phyloP scores from a whole-genome alignment of 2,329 filamentous ascomycete species.

The Verticillium alfalfae region DNA sequence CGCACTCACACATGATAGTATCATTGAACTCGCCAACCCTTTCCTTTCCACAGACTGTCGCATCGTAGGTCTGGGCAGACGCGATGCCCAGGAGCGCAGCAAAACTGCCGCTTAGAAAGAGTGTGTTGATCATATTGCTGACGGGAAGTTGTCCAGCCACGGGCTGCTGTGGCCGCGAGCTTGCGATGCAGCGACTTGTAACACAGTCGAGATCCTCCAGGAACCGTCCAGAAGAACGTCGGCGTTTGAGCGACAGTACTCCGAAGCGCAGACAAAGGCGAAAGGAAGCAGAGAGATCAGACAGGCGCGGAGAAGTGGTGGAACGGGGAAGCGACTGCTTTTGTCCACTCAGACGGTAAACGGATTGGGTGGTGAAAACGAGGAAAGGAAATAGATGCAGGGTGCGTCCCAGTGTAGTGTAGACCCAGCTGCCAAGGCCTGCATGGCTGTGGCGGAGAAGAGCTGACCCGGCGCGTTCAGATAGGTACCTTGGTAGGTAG shows the following conservation, averaged over 20 bases:
- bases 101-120: conserved; percentile 7
- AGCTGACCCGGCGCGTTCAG: neutral
- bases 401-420: neutral
- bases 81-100: conserved; percentile 9
- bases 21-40: conserved; percentile 16
- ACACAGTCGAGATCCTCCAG: neutral
- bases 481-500: neutral
- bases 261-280: neutral
- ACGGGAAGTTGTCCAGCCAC: neutral
- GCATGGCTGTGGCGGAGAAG: neutral
- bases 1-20: conserved; percentile 14
- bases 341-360: neutral
- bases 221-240: neutral
- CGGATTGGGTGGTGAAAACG: neutral
- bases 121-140: conserved; percentile 7
- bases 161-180: neutral
- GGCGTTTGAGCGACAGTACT: neutral
- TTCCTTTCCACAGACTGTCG: conserved; percentile 18
- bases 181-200: neutral
- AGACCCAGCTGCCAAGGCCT: neutral
- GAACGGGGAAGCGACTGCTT: neutral
- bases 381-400: neutral
- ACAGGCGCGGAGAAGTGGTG: neutral
- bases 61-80: conserved; percentile 16
- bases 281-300: neutral